Base-by-base conservation (phyloP, 2,329 filamentous ascomycete genomes). In the Uncinocarpus reesii region DNA sequence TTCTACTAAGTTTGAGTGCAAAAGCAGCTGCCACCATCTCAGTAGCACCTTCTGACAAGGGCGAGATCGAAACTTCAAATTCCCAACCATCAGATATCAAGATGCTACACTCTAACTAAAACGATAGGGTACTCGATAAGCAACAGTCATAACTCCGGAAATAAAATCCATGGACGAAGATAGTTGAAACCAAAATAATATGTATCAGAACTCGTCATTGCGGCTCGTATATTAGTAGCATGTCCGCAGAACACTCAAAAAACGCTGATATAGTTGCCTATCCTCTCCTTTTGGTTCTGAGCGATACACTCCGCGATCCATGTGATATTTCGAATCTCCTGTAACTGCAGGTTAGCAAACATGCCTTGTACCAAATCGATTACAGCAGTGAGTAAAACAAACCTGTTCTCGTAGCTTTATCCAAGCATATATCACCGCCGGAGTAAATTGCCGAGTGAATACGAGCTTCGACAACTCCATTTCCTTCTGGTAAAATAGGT, bases 261-360 rank as follows among this genome's bases (percentile, higher is more conserved):
- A 53, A 96, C 92, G 70, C 88, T 95, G 67, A 98, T 98, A 70
- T 94, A 98, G 71, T 96, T 98, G 59, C 86, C 85, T 65, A 98
- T 96, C 64, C 92, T 81, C 69, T 98, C 92, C 74, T 98, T 98
- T 71, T 98, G 92, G 74, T 95, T 95, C 71, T 98, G 92, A 48
- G 92, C 92, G 77, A 98, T 98, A 72, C 92, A 98, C 70, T 98
- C 92, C 18, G 92, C 84, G 67, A 98, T 98, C 92, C 92, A 98
- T 44, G 92, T 96, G 62, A 98, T 95, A 70, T 98, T 98, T 56
- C 92, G 85, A 60, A 96, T 95, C 84, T 98, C 92, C 89, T 96
- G 53, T 5, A 16, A 28, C 20, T 6, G 16, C 13, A 20, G 8
- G 50, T 70, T 53, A 68, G 61, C 42, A 47, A 26, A 28, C 35